phyloP scores from a whole-genome alignment of 2,329 filamentous ascomycete species.

The Stemphylium lycopersici region DNA sequence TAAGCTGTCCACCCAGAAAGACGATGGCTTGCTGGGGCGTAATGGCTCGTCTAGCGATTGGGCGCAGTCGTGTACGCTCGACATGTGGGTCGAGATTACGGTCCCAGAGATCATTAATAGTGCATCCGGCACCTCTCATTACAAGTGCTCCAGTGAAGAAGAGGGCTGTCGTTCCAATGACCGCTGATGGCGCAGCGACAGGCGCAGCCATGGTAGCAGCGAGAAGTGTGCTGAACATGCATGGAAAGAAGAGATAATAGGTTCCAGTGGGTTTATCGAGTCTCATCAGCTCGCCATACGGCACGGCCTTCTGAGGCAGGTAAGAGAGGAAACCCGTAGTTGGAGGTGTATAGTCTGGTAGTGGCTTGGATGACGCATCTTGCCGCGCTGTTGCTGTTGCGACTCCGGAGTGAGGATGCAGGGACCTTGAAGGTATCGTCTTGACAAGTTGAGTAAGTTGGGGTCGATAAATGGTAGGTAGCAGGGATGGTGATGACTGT shows the following conservation, averaged over 20 bases:
- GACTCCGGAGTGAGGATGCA: conserved; percentile 12
- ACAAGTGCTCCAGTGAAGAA: conserved; percentile 79
- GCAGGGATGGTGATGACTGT: neutral
- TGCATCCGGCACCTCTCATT: conserved; percentile 87
- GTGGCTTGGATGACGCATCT: conserved; percentile 14
- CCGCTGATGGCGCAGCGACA: conserved; percentile 64
- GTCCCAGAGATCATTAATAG: conserved; percentile 91
- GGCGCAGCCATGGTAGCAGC: conserved; percentile 73
- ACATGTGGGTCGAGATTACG: conserved; percentile 85
- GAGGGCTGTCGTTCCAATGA: conserved; percentile 68
- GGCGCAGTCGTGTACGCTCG: conserved; percentile 74
- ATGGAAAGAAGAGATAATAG: conserved; percentile 86
- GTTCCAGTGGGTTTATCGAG: conserved; percentile 82
- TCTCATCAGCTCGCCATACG: conserved; percentile 81
- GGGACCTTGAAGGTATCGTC: neutral
- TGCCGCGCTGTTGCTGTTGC: conserved; percentile 22
- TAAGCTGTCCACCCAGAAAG: conserved; percentile 76
- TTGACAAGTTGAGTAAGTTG: conserved; percentile 16
- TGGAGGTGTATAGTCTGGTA: conserved; percentile 66
- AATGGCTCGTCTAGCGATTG: conserved; percentile 79
- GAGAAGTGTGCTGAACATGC: conserved; percentile 81
- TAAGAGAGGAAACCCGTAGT: conserved; percentile 72
- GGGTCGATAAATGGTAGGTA: conserved; percentile 2
- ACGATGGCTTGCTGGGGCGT: conserved; percentile 72
- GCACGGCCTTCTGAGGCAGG: conserved; percentile 73